These are phyloP conservation scores for Aspergillus quadricinctus DNA, from an alignment of 2,329 filamentous ascomycete species.

Conservation along the genomic window DNA sequence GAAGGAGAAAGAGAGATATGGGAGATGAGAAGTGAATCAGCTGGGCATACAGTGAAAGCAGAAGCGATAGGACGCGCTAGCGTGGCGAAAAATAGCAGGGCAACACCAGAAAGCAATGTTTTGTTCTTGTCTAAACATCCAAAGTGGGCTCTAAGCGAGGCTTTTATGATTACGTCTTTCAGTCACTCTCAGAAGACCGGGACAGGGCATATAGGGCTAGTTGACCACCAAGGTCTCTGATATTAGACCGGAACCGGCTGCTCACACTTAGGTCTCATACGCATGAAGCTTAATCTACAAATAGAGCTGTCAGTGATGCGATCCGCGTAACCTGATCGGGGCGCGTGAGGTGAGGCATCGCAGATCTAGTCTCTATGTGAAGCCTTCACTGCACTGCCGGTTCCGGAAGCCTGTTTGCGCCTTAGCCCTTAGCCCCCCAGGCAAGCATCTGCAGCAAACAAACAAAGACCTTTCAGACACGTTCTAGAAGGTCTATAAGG, in stretches of 20 bases:
- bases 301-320: background rate
- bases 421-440: background rate
- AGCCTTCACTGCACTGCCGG: background rate
- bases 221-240: background rate
- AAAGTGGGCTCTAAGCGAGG: background rate
- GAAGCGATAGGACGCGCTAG: background rate
- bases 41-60: background rate
- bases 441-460: background rate
- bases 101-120: background rate
- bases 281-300: background rate
- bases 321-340: background rate
- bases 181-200: background rate
- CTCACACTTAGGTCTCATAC: background rate
- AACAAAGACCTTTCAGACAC: background rate
- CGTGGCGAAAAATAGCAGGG: background rate
- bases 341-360: background rate
- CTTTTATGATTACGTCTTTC: background rate
- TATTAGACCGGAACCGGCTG: background rate
- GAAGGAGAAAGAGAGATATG: background rate
- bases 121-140: background rate
- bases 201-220: background rate
- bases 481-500: background rate
- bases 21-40: background rate
- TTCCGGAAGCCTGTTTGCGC: background rate
- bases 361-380: background rate